phyloP scores from a whole-genome alignment of 2,329 filamentous ascomycete species.

The Pseudogymnoascus sp. region DNA sequence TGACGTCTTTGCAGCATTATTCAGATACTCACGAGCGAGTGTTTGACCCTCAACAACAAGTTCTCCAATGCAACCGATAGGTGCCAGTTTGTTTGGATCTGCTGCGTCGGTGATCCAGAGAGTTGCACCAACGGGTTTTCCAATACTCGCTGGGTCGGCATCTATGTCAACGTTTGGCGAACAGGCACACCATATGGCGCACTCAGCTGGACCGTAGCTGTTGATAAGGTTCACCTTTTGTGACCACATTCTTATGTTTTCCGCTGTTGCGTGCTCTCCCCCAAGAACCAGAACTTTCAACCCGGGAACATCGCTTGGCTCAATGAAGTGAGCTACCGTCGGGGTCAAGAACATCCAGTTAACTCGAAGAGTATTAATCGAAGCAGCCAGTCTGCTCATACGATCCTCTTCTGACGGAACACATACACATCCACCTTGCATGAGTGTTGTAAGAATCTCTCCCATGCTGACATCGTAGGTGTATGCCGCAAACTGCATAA shows the following conservation, averaged over 20 bases:
- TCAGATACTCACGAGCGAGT: slow-evolving; percentile 52
- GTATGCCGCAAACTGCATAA: slow-evolving; percentile 27
- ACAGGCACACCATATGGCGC: slow-evolving; percentile 47
- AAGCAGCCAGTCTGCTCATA: slow-evolving; percentile 61
- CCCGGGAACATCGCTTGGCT: slow-evolving; percentile 69
- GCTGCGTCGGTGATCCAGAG: slow-evolving; percentile 30
- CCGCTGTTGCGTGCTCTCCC: slow-evolving; percentile 72
- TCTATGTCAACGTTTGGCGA: slow-evolving; percentile 13
- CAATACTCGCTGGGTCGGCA: not conserved
- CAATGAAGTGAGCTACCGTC: slow-evolving; percentile 69
- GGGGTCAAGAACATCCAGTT: slow-evolving; percentile 22
- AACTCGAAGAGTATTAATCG: slow-evolving; percentile 54
- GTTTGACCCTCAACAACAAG: slow-evolving; percentile 37
- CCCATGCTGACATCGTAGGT: slow-evolving; percentile 10
- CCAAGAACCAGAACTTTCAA: slow-evolving; percentile 71
- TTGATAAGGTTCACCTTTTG: slow-evolving; percentile 31
- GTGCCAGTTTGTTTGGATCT: not conserved
- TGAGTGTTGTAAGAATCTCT: slow-evolving; percentile 10
- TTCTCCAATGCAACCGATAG: slow-evolving; percentile 1
- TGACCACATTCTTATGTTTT: slow-evolving; percentile 35
- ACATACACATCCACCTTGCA: slow-evolving; percentile 39
- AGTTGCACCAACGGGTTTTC: not conserved
- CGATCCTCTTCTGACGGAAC: slow-evolving; percentile 58
- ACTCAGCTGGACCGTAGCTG: slow-evolving; percentile 76
- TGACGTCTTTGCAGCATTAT: slow-evolving; percentile 47